A percentile compares a stretch with the other conserved stretches of the same genome.
Evolutionary conservation across 108 stramenopile genomes (phyloP).

Genomic region (Epipyxis sp.): DNA sequence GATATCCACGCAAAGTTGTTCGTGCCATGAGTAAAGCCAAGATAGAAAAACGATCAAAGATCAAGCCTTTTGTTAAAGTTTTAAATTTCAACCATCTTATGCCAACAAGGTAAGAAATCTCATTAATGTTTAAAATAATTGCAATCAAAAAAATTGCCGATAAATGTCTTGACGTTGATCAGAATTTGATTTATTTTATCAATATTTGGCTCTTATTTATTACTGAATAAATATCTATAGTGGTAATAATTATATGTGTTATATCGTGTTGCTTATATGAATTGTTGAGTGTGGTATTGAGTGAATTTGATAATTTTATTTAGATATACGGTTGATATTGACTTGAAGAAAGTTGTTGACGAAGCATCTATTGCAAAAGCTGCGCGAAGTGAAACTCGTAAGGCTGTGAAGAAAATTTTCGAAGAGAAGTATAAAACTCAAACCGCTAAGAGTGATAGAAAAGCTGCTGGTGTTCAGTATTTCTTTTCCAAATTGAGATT

Average conservation of each 20-base stretch:
- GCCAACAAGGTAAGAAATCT: slow-evolving; percentile 76
- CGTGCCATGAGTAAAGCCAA: slow-evolving; percentile 90
- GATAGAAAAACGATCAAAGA: slow-evolving; percentile 86
- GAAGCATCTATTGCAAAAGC: slow-evolving; percentile 67
- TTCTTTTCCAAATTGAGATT: slow-evolving; percentile 96
- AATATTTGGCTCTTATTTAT: too few species aligned
- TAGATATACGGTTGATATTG: slow-evolving; percentile 83
- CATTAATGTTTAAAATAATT: background rate
- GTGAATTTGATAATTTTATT: background rate
- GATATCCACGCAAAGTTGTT: slow-evolving; percentile 93
- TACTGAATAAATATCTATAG: too few species aligned
- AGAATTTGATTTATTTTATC: too few species aligned
- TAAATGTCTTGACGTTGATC: too few species aligned
- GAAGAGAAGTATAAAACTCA: slow-evolving; percentile 86
- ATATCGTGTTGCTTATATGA: too few species aligned
- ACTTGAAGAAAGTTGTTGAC: slow-evolving; percentile 88
- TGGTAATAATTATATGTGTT: too few species aligned
- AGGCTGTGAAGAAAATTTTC: slow-evolving; percentile 91
- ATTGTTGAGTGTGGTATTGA: too few species aligned
- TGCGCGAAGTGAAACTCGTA: slow-evolving; percentile 30
- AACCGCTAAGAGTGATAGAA: slow-evolving; percentile 88
- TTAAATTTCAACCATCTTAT: slow-evolving; percentile 98
- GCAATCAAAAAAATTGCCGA: too few species aligned
- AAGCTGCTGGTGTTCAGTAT: slow-evolving; percentile 84
- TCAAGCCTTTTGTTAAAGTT: slow-evolving; percentile 99